Conservation (phyloP, 805 yeast genomes). For the Candida koratica region DNA sequence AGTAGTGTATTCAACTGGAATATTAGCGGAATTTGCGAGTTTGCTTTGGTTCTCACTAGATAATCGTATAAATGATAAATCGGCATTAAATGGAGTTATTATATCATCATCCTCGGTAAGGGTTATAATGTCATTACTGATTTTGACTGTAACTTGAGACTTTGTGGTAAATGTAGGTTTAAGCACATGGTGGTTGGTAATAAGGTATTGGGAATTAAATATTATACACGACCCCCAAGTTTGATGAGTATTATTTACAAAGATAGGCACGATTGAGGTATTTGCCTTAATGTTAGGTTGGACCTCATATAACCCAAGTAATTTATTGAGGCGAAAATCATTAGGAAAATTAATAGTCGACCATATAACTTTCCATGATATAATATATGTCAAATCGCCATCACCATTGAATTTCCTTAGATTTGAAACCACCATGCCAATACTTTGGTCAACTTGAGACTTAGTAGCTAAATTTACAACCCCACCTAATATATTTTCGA, state of each 20-base stretch:
- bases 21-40: slow-evolving; percentile 1
- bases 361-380: slow-evolving; percentile 25
- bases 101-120: slow-evolving; percentile 19
- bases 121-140: slow-evolving; percentile 5
- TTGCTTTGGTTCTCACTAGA: slow-evolving; percentile 13
- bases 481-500: slow-evolving; percentile 47
- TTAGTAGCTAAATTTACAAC: slow-evolving; percentile 15
- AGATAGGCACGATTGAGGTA: slow-evolving; percentile 19
- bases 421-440: slow-evolving; percentile 40
- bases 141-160: slow-evolving; percentile 7
- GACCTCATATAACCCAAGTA: neutral
- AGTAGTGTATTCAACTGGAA: slow-evolving; percentile 9
- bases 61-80: slow-evolving; percentile 35
- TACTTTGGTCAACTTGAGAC: slow-evolving; percentile 9
- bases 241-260: slow-evolving; percentile 9
- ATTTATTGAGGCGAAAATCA: slow-evolving; percentile 6
- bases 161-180: slow-evolving; percentile 13
- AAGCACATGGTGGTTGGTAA: slow-evolving; percentile 44
- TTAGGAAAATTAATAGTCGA: slow-evolving; percentile 7
- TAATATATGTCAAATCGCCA: slow-evolving; percentile 39
- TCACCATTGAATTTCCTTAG: slow-evolving; percentile 40
- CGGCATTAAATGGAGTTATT: slow-evolving; percentile 29
- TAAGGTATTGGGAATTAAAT: slow-evolving; percentile 26
- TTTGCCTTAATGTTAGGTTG: neutral
- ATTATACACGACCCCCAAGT: slow-evolving; percentile 46